phyloP scores from a whole-genome alignment of 2,329 filamentous ascomycete species.

The Zymoseptoria crescenta region DNA sequence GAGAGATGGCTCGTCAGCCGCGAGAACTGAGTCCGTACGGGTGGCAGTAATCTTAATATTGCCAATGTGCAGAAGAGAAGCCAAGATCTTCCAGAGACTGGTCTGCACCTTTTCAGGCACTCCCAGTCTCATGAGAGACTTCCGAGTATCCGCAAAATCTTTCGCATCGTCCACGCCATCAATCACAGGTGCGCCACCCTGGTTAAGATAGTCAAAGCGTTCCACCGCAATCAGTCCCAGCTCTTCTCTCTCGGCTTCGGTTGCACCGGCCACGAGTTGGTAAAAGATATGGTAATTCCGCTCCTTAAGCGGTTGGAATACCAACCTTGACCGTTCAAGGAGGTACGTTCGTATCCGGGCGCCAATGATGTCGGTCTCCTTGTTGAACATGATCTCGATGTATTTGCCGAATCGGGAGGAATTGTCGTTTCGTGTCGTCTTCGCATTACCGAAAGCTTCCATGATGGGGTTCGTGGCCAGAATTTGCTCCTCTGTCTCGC shows the following conservation, averaged over 20 bases:
- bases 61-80: slow-evolving; percentile 84
- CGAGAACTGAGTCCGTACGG: slow-evolving; percentile 76
- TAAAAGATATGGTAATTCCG: slow-evolving; percentile 99
- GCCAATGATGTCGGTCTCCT: slow-evolving; percentile 90
- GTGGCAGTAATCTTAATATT: slow-evolving; percentile 94
- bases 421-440: slow-evolving; percentile 99
- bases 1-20: slow-evolving; percentile 72
- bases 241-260: slow-evolving; percentile 71
- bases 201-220: slow-evolving; percentile 92
- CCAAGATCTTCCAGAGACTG: slow-evolving; percentile 83
- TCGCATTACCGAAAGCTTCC: slow-evolving; percentile 99
- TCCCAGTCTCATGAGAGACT: slow-evolving; percentile 80
- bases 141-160: slow-evolving; percentile 82
- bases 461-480: slow-evolving; percentile 98
- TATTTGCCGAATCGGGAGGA: slow-evolving; percentile 99
- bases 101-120: slow-evolving; percentile 65
- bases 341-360: slow-evolving; percentile 96
- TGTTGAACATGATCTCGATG: slow-evolving; percentile 99
- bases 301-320: slow-evolving; percentile 96
- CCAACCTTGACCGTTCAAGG: slow-evolving; percentile 86
- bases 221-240: slow-evolving; percentile 74
- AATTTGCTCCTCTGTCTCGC: slow-evolving; percentile 97
- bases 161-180: slow-evolving; percentile 93
- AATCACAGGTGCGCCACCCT: slow-evolving; percentile 83
- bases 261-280: slow-evolving; percentile 87